Conservation (phyloP, 352 stramenopile genomes). For the Pythium oligandrum region DNA sequence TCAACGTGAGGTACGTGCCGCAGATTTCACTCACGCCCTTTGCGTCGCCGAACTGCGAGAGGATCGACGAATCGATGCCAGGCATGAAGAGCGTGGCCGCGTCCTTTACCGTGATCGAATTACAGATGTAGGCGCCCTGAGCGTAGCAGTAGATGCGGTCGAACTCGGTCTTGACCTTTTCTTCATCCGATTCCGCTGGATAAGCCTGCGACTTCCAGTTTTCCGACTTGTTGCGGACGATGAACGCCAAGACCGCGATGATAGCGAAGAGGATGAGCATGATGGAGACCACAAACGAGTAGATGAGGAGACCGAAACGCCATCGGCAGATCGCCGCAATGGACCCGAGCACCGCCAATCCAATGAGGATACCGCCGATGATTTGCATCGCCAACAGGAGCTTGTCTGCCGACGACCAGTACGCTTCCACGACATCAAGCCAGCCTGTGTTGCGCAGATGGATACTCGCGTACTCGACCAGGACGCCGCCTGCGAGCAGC, state of each 20-base stretch:
- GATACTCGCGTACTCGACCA: constrained; percentile 50
- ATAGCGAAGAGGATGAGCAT: constrained; percentile 47
- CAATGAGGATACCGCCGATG: constrained; percentile 49
- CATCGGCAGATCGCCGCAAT: constrained; percentile 56
- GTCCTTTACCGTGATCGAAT: constrained; percentile 44
- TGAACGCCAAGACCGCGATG: constrained; percentile 40
- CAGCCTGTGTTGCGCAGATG: constrained; percentile 40
- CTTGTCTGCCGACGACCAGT: constrained; percentile 39
- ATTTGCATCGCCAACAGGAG: constrained; percentile 47
- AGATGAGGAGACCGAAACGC: constrained; percentile 50
- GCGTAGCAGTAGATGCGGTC: constrained; percentile 71
- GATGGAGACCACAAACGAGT: constrained; percentile 44
- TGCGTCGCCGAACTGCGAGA: constrained; percentile 29
- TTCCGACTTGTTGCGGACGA: constrained; percentile 30
- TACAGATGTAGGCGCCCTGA: constrained; percentile 70
- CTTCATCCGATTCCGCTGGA: constrained; percentile 41
- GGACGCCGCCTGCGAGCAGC: constrained; percentile 43
- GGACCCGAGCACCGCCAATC: constrained; percentile 49
- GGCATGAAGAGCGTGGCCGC: constrained; percentile 49
- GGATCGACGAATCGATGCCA: constrained; percentile 25
- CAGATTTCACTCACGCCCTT: constrained; percentile 61
- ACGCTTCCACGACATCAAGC: constrained; percentile 55
- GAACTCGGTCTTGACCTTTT: constrained; percentile 50
- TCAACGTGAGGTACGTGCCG: constrained; percentile 27
- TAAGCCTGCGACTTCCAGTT: constrained; percentile 46